These are phyloP conservation scores for Rhizopogon sp. DNA, from an alignment of 768 basidiomycete species.

Conservation along the genomic window DNA sequence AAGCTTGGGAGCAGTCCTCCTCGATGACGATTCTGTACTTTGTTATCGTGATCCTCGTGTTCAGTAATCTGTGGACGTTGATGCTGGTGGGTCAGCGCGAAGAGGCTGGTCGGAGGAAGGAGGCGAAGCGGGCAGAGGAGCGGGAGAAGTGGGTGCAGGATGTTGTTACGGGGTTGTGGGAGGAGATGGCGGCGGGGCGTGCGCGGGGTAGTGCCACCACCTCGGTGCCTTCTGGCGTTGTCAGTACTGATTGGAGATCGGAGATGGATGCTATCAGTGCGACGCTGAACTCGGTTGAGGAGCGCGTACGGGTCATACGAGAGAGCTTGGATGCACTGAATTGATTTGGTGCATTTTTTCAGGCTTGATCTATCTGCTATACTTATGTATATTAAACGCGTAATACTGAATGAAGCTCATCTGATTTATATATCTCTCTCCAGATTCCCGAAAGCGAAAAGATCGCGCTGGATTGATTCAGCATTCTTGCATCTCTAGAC, in stretches of 20 bases:
- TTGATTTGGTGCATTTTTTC: slow-evolving; percentile 6
- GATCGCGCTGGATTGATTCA: too few relatives aligned
- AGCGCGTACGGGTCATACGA: slow-evolving; percentile 45
- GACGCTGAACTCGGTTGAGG: slow-evolving; percentile 55
- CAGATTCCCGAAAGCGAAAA: not conserved
- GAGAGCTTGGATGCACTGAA: slow-evolving; percentile 34
- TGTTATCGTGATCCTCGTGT: slow-evolving; percentile 64
- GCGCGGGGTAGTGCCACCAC: slow-evolving; percentile 11
- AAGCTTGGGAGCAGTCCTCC: slow-evolving; percentile 76
- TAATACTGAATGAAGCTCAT: not conserved
- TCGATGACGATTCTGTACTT: slow-evolving; percentile 68
- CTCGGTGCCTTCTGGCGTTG: slow-evolving; percentile 13
- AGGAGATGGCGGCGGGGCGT: slow-evolving; percentile 55
- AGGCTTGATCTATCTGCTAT: not conserved
- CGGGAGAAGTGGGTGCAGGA: slow-evolving; percentile 73
- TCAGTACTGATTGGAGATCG: slow-evolving; percentile 31
- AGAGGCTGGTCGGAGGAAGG: slow-evolving; percentile 40
- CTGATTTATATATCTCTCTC: not conserved
- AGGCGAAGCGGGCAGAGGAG: slow-evolving; percentile 53
- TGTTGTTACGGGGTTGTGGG: slow-evolving; percentile 67
- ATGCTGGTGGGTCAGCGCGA: slow-evolving; percentile 42
- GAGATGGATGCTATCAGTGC: slow-evolving; percentile 45
- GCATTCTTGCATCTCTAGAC: too few relatives aligned
- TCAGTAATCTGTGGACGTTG: slow-evolving; percentile 76
- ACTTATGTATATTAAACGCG: not conserved